Percentiles rank a stretch among this genome's conserved stretches.
These are phyloP conservation scores for Tuber magnatum DNA, from an alignment of 495 filamentous ascomycete genomes.

Conservation along the genomic window DNA sequence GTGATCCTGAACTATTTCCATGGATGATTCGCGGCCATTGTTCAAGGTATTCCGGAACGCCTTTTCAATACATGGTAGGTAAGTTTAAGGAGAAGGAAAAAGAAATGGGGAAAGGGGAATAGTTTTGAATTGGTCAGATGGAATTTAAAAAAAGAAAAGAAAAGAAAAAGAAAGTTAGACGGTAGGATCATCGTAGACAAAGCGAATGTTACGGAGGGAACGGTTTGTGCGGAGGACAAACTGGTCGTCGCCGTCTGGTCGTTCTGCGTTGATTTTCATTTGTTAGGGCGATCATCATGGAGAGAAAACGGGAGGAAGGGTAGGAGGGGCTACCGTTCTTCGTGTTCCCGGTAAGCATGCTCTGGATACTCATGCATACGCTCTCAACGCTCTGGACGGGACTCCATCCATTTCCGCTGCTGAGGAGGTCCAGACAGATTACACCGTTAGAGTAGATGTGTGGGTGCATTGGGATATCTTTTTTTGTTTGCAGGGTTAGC, in stretches of 20 bases:
- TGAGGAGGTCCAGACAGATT: slow-evolving; percentile 92
- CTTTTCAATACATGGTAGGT: background rate
- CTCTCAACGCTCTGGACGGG: slow-evolving; percentile 96
- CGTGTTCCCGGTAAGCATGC: slow-evolving; percentile 91
- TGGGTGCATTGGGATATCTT: slow-evolving; percentile 86
- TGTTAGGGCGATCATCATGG: background rate
- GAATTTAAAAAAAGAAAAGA: slow-evolving; percentile 2
- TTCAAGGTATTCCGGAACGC: background rate
- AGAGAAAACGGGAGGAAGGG: background rate
- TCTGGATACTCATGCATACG: slow-evolving; percentile 95
- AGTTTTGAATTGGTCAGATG: background rate
- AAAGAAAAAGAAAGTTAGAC: slow-evolving; percentile 15
- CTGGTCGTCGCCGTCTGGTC: slow-evolving; percentile 38
- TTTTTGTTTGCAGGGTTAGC: slow-evolving; percentile 34
- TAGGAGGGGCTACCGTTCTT: slow-evolving; percentile 54
- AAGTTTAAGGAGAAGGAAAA: background rate
- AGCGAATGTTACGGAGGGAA: slow-evolving; percentile 36
- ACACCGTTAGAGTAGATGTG: slow-evolving; percentile 98
- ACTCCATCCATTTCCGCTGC: slow-evolving; percentile 72
- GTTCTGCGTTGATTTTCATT: slow-evolving; percentile 18
- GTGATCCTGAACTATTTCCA: background rate
- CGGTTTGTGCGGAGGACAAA: slow-evolving; percentile 37
- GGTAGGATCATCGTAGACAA: slow-evolving; percentile 40
- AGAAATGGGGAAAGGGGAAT: background rate
- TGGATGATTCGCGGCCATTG: background rate